A percentile compares a stretch with the other conserved stretches of the same genome.
phyloP scores from a whole-genome alignment of 441 rosid species.

The Capsella rubella region DNA sequence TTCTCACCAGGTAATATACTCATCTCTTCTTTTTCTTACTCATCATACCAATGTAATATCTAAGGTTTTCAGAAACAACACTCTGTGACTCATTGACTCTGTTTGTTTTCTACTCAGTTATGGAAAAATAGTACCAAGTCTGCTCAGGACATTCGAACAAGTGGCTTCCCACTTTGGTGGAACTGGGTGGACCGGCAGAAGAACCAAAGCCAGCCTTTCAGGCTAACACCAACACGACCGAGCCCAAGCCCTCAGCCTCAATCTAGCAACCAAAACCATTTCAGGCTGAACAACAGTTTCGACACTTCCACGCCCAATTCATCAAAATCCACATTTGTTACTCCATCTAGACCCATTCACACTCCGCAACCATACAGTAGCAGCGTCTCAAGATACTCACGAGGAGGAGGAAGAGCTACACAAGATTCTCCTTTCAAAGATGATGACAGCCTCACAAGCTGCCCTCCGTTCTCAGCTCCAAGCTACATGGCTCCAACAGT shows the following conservation, averaged over 20 bases:
- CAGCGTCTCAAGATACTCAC: constrained; percentile 58
- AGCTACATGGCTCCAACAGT: constrained; percentile 85
- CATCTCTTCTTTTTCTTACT: not conserved
- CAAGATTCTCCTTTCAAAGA: constrained; percentile 75
- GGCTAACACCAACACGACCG: constrained; percentile 43
- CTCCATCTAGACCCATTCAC: constrained; percentile 52
- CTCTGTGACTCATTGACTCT: not conserved
- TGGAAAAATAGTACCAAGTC: constrained; percentile 57
- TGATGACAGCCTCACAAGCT: constrained; percentile 87
- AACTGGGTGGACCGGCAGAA: constrained; percentile 83
- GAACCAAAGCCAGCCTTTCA: constrained; percentile 52
- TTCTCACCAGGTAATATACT: constrained; percentile 74
- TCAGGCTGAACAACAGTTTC: constrained; percentile 65
- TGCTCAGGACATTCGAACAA: constrained; percentile 56
- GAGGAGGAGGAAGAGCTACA: constrained; percentile 53
- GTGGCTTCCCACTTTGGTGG: constrained; percentile 94
- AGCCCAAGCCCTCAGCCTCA: constrained; percentile 63
- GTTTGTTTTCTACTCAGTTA: constrained; percentile 44
- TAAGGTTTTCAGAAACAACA: not conserved
- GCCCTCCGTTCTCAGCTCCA: constrained; percentile 88
- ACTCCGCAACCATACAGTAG: constrained; percentile 53
- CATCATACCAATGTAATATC: not conserved
- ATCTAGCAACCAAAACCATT: constrained; percentile 51
- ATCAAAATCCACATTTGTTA: constrained; percentile 55
- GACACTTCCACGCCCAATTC: constrained; percentile 54